Percentiles rank a stretch among this genome's conserved stretches.
Conservation (phyloP, 495 filamentous ascomycete genomes). For the Rostrohypoxylon terebratum region DNA sequence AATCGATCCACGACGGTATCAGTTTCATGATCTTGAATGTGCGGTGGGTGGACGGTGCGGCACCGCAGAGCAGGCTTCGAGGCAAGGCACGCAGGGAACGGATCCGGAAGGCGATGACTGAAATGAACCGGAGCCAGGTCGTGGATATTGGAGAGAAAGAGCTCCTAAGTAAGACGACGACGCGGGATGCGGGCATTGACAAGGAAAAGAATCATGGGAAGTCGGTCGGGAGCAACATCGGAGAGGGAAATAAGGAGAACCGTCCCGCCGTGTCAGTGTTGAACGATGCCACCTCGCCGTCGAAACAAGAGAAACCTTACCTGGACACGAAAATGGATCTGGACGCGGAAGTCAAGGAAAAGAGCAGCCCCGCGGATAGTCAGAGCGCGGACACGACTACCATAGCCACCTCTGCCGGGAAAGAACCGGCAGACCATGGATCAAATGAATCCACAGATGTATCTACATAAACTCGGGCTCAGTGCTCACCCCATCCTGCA, state of each 20-base stretch:
- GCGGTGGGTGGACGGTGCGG: slow-evolving; percentile 79
- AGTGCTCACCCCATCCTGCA: background rate
- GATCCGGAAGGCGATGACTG: slow-evolving; percentile 60
- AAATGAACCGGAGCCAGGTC: slow-evolving; percentile 54
- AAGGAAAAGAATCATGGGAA: slow-evolving; percentile 29
- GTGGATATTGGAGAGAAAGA: slow-evolving; percentile 45
- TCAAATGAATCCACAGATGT: background rate
- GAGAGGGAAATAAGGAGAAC: slow-evolving; percentile 62
- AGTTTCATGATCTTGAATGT: slow-evolving; percentile 85
- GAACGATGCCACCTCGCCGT: background rate
- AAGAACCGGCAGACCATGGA: slow-evolving; percentile 14
- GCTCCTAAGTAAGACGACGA: slow-evolving; percentile 23
- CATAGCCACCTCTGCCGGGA: background rate
- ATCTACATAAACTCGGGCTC: slow-evolving; percentile 9
- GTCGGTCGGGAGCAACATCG: slow-evolving; percentile 24
- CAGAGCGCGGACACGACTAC: slow-evolving; percentile 3
- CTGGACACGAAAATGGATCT: slow-evolving; percentile 25
- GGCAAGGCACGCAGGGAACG: slow-evolving; percentile 62
- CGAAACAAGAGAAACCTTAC: slow-evolving; percentile 29
- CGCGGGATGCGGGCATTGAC: slow-evolving; percentile 24
- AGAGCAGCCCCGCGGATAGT: slow-evolving; percentile 36
- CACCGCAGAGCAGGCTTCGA: slow-evolving; percentile 66
- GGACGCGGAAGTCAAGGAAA: slow-evolving; percentile 26
- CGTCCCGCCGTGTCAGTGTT: slow-evolving; percentile 16
- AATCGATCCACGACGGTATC: slow-evolving; percentile 80